Evolutionary conservation across 768 basidiomycete genomes (phyloP).

Genomic region (Phylloporus rhodoxanthus): DNA sequence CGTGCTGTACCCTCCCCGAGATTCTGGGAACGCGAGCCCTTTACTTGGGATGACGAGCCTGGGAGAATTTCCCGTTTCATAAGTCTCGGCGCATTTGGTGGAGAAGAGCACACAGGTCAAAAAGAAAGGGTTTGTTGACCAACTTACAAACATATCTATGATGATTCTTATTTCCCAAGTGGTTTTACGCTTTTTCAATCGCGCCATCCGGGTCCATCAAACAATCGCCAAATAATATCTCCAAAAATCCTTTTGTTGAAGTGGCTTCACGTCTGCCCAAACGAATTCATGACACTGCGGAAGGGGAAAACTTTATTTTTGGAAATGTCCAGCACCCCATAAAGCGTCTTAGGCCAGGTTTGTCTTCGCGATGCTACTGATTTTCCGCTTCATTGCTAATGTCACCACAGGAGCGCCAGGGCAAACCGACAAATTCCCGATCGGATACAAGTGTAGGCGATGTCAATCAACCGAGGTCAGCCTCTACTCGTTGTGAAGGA

Average conservation of each 20-base stretch:
- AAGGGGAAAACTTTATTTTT: constrained; percentile 64
- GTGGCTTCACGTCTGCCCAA: constrained; percentile 39
- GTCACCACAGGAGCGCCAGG: constrained; percentile 19
- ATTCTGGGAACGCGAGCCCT: constrained; percentile 97
- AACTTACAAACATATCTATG: constrained; percentile 1
- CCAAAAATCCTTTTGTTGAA: constrained; percentile 65
- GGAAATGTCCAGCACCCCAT: constrained; percentile 51
- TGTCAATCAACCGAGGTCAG: constrained; percentile 72
- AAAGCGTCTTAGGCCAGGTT: constrained; percentile 56
- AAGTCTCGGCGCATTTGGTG: constrained; percentile 84
- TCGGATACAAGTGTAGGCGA: constrained; percentile 70
- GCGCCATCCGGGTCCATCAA: constrained; percentile 42
- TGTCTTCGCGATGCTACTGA: constrained; percentile 12
- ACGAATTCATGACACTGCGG: constrained; percentile 43
- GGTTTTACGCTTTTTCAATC: constrained; percentile 97
- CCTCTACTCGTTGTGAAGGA: not conserved
- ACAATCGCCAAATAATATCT: constrained; percentile 54
- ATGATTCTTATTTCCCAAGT: constrained; percentile 43
- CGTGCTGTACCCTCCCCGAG: constrained; percentile 56
- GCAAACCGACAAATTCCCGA: constrained; percentile 53
- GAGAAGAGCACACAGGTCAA: constrained; percentile 50
- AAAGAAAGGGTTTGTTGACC: constrained; percentile 70
- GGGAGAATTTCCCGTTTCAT: constrained; percentile 70
- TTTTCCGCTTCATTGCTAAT: not conserved
- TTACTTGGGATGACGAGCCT: constrained; percentile 69